Base-by-base conservation (phyloP, 441 rosid species). In the Erodium texanum region DNA sequence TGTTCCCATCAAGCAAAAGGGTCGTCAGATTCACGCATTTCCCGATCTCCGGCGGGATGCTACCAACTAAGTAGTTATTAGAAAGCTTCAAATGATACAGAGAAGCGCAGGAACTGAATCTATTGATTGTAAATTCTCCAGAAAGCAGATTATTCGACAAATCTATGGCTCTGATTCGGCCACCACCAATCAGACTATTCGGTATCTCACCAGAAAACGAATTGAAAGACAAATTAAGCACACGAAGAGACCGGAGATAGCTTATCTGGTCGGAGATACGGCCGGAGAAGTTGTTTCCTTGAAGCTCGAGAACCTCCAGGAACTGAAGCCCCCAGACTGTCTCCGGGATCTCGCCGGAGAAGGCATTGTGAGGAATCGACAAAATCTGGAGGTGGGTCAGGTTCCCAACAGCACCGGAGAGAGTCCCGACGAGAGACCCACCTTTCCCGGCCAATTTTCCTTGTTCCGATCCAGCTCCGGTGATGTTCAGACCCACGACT, bases 221-320 rank as follows among this genome's bases (percentile, higher is more conserved):
- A 75, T 87, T 87, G 64, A 62, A 78, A 10, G 93, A 87, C 74
- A 87, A 74, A 74, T 87, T 85, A 59, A 84, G 81, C 45, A 80
- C 1, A 2, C 69, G 68, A 65, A 87, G 88, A 73, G 73, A 72
- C 29, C 54, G 72, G 15, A 78, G 73, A 56, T 48, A 65, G 76
- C 78, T 82, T 76, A 80, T 78, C 80, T 79, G 79, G 15, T 24
- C 23, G 15, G 86, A 88, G 68, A 87, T 74, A 38, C 64, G 22
- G 52, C 87, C 88, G 38, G 88, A 81, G 64, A 87, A 80, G 73
- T 85, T 87, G 77, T 85, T 87, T 5, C 84, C 85, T 65, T 84
- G 93, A 67, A 87, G 82, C 74, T 84, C 82, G 64, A 87, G 69
- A 22, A 80, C 79, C 81, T 84, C 80, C 36, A 87, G 77, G 64